A percentile compares a stretch with the other conserved stretches of the same genome.
Evolutionary conservation across 345 rosid species (phyloP).

Genomic region (Draba incana): DNA sequence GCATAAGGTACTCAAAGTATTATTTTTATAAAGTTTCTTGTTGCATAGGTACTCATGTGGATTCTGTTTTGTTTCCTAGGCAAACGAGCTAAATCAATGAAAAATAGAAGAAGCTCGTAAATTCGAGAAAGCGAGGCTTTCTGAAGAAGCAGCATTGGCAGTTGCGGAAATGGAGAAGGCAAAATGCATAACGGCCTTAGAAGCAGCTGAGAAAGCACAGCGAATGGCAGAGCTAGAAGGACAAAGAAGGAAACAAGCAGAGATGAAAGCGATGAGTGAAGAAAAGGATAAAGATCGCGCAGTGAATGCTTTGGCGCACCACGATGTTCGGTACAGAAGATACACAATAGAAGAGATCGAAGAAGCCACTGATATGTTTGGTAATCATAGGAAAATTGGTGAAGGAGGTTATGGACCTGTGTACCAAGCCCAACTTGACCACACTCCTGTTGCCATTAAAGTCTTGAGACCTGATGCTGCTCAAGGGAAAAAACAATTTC

Average conservation of each 20-base stretch:
- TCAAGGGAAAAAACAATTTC: constrained; percentile 81
- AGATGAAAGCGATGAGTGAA: constrained; percentile 62
- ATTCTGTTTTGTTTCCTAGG: constrained; percentile 45
- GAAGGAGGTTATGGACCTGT: constrained; percentile 98
- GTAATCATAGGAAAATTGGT: constrained; percentile 61
- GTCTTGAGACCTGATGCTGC: constrained; percentile 84
- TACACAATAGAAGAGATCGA: constrained; percentile 77
- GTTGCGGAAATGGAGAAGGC: constrained; percentile 82
- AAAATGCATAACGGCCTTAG: constrained; percentile 70
- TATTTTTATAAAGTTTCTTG: not conserved
- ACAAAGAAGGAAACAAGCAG: constrained; percentile 63
- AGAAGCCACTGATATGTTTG: constrained; percentile 63
- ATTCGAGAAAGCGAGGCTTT: constrained; percentile 63
- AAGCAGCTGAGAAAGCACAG: constrained; percentile 79
- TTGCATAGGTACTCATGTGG: constrained; percentile 8
- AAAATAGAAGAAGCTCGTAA: constrained; percentile 66
- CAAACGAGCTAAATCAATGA: constrained; percentile 66
- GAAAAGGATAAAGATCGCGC: constrained; percentile 69
- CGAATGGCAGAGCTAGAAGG: constrained; percentile 72
- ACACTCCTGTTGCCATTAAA: constrained; percentile 84
- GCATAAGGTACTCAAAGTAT: not conserved
- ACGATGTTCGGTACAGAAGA: constrained; percentile 66
- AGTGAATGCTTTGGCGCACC: constrained; percentile 55
- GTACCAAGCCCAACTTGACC: constrained; percentile 72
- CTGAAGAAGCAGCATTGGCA: constrained; percentile 81